Evolutionary conservation across 208 protist species (phyloP), one percentile per base, ranked within the genome.

Genomic region (Tritrichomonas foetus): DNA sequence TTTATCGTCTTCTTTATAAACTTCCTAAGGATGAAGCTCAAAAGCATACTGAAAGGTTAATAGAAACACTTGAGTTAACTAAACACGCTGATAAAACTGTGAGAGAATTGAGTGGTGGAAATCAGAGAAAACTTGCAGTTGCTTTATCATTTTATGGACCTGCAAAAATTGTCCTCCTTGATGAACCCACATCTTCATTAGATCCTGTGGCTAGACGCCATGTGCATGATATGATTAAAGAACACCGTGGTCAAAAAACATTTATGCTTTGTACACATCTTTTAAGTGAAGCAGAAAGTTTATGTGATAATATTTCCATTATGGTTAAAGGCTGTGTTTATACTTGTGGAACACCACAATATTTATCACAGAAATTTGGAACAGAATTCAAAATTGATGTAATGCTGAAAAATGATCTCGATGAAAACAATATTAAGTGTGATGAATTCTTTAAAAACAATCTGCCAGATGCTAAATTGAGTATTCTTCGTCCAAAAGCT

Each of bases 181-280:
- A 92, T 61, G 78, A 92, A 27, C 78, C 78, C 33, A 64, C 78
- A 33, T 5, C 78, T 36, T n/a, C 27, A 11, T 64, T 92, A 39
- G 78, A 92, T 61, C 78, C 78, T 20, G 78, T 92, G 9, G 41
- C 78, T 47, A 16, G 47, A 22, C 78, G 36, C 25, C 2, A 92
- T 39, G 50, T 92, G 0, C 50, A 61, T 9, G 78, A 92, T 9
- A 33, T 92, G 27, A 92, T 92, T 36, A 3, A 25, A 2, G 27
- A 92, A n/a, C 39, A n/a, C 20, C 8, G 20, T 25, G 27, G 50
- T 5, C 2, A 61, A 25, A 50, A 61, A 39, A 61, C 78, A 27
- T 50, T 92, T n/a, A 92, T 92, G 50, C 33, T 92, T 9, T 64
- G 49, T 41, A 92, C 78, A 39, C 78, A 92, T 61, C 14, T 61